These are phyloP conservation scores for Pichia sp. DNA, from an alignment of 1,139 yeast genomes.

Conservation along the genomic window DNA sequence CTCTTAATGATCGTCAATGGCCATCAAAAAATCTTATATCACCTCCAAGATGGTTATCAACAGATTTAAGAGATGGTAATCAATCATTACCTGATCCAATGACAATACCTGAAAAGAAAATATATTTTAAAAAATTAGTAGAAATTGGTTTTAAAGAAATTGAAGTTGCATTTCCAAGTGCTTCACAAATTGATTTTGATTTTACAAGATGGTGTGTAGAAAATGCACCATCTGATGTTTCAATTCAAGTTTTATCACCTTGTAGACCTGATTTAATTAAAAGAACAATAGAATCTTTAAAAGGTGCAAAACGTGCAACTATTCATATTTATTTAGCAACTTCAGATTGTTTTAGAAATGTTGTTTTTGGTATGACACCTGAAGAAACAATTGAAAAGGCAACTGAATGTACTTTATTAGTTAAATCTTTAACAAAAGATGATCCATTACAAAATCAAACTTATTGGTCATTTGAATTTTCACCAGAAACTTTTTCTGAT, in stretches of 20 bases:
- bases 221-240: constrained; percentile 86
- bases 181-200: constrained; percentile 92
- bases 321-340: constrained; percentile 90
- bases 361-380: constrained; percentile 81
- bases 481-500: constrained; percentile 93
- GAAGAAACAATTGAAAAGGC: constrained; percentile 79
- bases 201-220: constrained; percentile 91
- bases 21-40: constrained; percentile 67
- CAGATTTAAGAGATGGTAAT: constrained; percentile 95
- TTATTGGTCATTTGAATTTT: constrained; percentile 84
- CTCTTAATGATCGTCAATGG: constrained; percentile 80
- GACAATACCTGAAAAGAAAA: constrained; percentile 86
- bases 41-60: constrained; percentile 95
- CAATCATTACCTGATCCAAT: constrained; percentile 97
- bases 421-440: constrained; percentile 80
- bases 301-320: constrained; percentile 86
- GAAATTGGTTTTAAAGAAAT: constrained; percentile 94
- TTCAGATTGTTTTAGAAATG: constrained; percentile 83
- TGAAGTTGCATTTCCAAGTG: constrained; percentile 94
- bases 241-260: constrained; percentile 86
- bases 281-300: constrained; percentile 82
- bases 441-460: constrained; percentile 70
- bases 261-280: constrained; percentile 85
- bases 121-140: constrained; percentile 76
- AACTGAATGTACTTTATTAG: constrained; percentile 74